Evolutionary conservation across 2,329 filamentous ascomycete species (phyloP).

Genomic region (Microthyrium microscopicum): DNA sequence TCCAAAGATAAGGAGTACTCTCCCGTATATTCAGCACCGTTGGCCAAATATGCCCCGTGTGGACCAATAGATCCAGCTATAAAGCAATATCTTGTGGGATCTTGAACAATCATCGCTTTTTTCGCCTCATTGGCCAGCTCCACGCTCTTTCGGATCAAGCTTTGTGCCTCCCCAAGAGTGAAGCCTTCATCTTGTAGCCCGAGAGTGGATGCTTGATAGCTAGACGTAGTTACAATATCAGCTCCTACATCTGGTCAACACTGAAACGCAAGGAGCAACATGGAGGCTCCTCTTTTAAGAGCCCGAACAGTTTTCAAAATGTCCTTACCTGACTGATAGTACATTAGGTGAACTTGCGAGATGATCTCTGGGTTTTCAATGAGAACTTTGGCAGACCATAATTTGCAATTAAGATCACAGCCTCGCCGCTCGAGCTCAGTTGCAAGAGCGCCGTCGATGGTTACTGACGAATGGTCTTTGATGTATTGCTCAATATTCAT

Average conservation of each 20-base stretch:
- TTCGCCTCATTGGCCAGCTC: constrained; percentile 23
- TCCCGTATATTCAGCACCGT: constrained; percentile 30
- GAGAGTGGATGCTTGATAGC: constrained; percentile 28
- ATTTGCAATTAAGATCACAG: constrained; percentile 23
- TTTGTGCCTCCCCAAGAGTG: constrained; percentile 16
- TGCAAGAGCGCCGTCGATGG: constrained; percentile 31
- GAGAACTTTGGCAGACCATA: constrained; percentile 30
- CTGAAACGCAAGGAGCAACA: too few relatives aligned
- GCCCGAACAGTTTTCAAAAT: too few relatives aligned
- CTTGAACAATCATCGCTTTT: constrained; percentile 13
- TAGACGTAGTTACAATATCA: constrained; percentile 31
- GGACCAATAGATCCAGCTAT: constrained; percentile 31
- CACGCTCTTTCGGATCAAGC: constrained; percentile 25
- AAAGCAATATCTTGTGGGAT: background rate
- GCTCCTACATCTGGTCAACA: too few relatives aligned
- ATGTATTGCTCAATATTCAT: too few relatives aligned
- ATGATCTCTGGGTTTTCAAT: constrained; percentile 24
- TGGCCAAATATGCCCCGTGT: constrained; percentile 29
- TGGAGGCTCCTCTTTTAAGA: too few relatives aligned
- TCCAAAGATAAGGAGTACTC: constrained; percentile 19
- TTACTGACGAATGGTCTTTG: background rate
- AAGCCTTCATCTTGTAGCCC: constrained; percentile 22
- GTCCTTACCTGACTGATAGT: constrained; percentile 28
- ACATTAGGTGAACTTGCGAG: constrained; percentile 26
- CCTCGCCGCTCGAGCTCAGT: constrained; percentile 29